Percentiles rank a stretch among this genome's conserved stretches.
Conservation (phyloP, 495 filamentous ascomycete genomes). For the Annulohypoxylon maeteangense region DNA sequence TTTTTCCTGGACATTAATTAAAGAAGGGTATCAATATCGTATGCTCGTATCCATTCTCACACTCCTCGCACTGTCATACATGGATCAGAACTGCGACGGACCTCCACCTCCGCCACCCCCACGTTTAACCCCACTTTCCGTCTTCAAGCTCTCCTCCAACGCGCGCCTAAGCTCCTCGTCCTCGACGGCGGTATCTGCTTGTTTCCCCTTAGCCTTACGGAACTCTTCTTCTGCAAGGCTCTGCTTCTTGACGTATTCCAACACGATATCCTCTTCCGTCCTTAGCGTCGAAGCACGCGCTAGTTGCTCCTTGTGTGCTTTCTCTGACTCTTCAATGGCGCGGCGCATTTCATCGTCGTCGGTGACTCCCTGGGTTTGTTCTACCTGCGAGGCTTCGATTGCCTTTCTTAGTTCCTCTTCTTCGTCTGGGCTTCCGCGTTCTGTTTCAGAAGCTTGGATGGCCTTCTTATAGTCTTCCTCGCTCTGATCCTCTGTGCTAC, state of each 20-base stretch:
- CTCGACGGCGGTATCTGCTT: slow-evolving; percentile 41
- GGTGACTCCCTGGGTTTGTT: slow-evolving; percentile 26
- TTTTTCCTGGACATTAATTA: neutral
- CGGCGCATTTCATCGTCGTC: slow-evolving; percentile 57
- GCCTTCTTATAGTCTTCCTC: slow-evolving; percentile 47
- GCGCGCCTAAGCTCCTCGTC: slow-evolving; percentile 60
- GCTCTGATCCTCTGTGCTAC: slow-evolving; percentile 14
- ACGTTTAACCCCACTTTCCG: slow-evolving; percentile 1
- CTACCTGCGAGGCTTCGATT: slow-evolving; percentile 55
- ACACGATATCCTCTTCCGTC: slow-evolving; percentile 76
- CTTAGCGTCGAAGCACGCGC: slow-evolving; percentile 56
- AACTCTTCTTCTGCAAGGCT: slow-evolving; percentile 74
- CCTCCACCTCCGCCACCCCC: slow-evolving; percentile 43
- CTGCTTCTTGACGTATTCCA: slow-evolving; percentile 83
- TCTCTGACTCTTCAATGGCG: slow-evolving; percentile 61
- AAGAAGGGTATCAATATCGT: slow-evolving; percentile 19
- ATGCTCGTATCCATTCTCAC: neutral
- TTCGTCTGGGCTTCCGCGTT: slow-evolving; percentile 41
- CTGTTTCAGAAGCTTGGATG: slow-evolving; percentile 39
- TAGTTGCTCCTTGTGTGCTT: slow-evolving; percentile 50
- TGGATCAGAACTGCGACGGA: slow-evolving; percentile 39
- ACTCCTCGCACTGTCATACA: neutral
- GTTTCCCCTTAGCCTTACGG: slow-evolving; percentile 45
- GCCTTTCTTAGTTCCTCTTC: slow-evolving; percentile 62
- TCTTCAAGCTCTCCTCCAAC: slow-evolving; percentile 60